Percentiles rank a stretch among this genome's conserved stretches.
Evolutionary conservation across 257 asterid genomes (phyloP).

Genomic region (Fraxinus cuspidata): DNA sequence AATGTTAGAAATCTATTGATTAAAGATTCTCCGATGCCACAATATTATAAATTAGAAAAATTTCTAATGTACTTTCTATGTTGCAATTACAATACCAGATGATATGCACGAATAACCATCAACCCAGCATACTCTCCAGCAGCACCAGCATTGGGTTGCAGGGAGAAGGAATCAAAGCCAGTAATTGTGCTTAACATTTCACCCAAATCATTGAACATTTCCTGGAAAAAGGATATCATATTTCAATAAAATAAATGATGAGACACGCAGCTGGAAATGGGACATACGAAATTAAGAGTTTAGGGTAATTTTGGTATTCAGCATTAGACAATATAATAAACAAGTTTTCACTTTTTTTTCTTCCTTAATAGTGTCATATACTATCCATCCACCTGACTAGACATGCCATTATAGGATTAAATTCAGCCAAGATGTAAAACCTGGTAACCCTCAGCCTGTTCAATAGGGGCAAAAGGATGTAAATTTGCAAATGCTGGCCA

Average conservation of each 20-base stretch:
- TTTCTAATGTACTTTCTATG: not conserved
- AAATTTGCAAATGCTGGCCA: conserved; percentile 84
- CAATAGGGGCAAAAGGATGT: conserved; percentile 94
- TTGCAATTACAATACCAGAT: conserved; percentile 50
- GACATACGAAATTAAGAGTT: not conserved
- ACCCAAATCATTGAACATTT: conserved; percentile 95
- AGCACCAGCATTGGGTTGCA: conserved; percentile 99
- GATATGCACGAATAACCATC: conserved; percentile 98
- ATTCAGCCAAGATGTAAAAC: conserved; percentile 30
- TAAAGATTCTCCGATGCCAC: not conserved
- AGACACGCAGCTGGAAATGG: not conserved
- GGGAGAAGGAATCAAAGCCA: conserved; percentile 94
- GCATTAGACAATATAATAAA: too few relatives aligned
- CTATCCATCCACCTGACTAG: too few relatives aligned
- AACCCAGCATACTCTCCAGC: conserved; percentile 97
- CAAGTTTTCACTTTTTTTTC: not conserved
- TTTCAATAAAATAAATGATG: not conserved
- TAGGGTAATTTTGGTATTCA: too few relatives aligned
- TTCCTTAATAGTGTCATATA: too few relatives aligned
- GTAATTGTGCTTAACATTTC: conserved; percentile 85
- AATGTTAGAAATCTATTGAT: not conserved
- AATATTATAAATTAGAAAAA: too few relatives aligned
- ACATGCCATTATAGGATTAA: not conserved
- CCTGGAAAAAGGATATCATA: conserved; percentile 47
- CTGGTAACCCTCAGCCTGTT: conserved; percentile 91